These are phyloP conservation scores for Cutaneotrichosporon sp. DNA, from an alignment of 1,284 basidiomycete genomes.

Conservation along the genomic window DNA sequence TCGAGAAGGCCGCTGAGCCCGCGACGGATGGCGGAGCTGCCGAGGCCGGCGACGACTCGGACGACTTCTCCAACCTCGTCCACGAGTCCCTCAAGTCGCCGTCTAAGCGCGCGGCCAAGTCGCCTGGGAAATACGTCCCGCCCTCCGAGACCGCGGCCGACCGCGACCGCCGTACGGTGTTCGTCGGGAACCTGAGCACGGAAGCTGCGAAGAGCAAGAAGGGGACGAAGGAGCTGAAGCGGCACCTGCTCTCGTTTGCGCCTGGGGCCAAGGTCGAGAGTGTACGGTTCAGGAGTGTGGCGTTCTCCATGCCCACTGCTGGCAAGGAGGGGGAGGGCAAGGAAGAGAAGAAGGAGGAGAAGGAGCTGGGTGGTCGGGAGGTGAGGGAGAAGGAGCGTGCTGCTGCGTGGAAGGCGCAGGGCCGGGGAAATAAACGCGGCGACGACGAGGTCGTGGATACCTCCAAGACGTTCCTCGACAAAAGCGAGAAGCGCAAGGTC, in stretches of 20 bases:
- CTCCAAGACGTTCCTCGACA: conserved; percentile 59
- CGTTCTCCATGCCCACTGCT: conserved; percentile 73
- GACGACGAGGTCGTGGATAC: conserved; percentile 42
- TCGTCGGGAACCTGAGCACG: conserved; percentile 84
- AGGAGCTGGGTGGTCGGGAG: conserved; percentile 14
- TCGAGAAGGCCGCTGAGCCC: background rate
- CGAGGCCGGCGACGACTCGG: conserved; percentile 21
- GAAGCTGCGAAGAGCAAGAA: conserved; percentile 65
- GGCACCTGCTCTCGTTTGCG: conserved; percentile 64
- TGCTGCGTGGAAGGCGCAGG: conserved; percentile 60
- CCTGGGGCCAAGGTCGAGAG: conserved; percentile 74
- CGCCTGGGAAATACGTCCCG: conserved; percentile 58
- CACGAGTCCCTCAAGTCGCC: conserved; percentile 44
- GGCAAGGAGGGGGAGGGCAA: conserved; percentile 50
- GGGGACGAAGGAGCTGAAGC: conserved; percentile 16
- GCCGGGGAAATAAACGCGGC: conserved; percentile 48
- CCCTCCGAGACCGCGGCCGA: conserved; percentile 63
- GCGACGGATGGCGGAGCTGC: conserved; percentile 17
- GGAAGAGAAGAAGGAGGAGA: conserved; percentile 23
- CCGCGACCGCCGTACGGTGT: conserved; percentile 76
- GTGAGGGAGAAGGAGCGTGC: conserved; percentile 50
- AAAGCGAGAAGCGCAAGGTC: conserved; percentile 86
- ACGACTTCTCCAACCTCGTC: conserved; percentile 32
- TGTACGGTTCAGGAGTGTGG: conserved; percentile 81
- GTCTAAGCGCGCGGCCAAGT: conserved; percentile 3